Evolutionary conservation across 164 flowering plant species (phyloP), one percentile per base, ranked within the genome.

Genomic region (Liriodendron chinense): DNA sequence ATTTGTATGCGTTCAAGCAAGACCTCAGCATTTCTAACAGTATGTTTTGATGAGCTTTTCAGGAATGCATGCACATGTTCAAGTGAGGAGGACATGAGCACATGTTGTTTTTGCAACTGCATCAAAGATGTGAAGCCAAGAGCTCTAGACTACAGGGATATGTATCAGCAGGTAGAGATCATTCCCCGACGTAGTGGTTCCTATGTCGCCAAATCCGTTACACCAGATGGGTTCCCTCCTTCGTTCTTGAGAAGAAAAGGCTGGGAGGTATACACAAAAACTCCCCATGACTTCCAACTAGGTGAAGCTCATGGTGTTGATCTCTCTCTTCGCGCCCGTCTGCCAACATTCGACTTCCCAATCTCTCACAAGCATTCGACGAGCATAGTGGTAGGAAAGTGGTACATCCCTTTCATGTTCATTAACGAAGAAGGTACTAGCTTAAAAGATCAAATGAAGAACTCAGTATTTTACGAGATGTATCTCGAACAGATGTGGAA

Each of bases 401-500:
- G 78, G 78, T 76, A 76, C 24, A 64, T 68, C 61, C 79, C 79
- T 56, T 77, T 77, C 59, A 67, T 78, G 69, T 74, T 78, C 77
- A 53, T 78, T n/a, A 78, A 64, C 64, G 72, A 75, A 43, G 63
- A 57, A 4, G 49, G 56, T 9, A 71, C 21, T 13, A 72, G 68
- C 0, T 20, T 79, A 25, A 81, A 74, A 74, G 86, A 86, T 9
- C 89, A 88, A 62, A 73, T 82, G 81, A 73, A 74, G 20, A 59
- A 5, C 13, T 88, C 91, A 12, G 59, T 69, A 65, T 89, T 74
- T 69, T 90, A 90, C 57, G 85, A 82, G 80, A 85, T 89, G 82
- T 82, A 81, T 66, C 81, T 92, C 0, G 87, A 90, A 77, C 94
- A 87, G 72, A 72, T 76, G 28, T 92, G 97, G 97, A 88, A 87